Base-by-base conservation (phyloP, 495 filamentous ascomycete species). In the Podospora fimiseda region DNA sequence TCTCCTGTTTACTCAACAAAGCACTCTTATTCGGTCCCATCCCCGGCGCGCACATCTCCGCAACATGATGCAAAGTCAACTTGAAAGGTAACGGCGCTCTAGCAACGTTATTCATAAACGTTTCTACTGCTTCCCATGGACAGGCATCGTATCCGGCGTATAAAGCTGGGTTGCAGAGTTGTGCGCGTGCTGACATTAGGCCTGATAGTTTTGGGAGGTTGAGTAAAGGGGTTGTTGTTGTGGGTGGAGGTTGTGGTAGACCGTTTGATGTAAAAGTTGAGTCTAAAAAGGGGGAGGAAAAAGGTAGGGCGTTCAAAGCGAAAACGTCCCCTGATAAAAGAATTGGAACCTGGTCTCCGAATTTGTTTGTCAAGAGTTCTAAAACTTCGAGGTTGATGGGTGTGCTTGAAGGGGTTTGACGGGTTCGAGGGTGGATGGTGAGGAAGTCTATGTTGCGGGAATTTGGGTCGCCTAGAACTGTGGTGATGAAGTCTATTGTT, bases 251-350 rank as follows among this genome's bases (percentile, higher is more conserved):
- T 46, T 2, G 2, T 18, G 47, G 69, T 62, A 1, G 61, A 62
- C 18, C 60, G 14, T 15, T 68, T 68, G 39, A 6, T 38, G 38
- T 30, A 22, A 51, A 43, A 20, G 56, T 49, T 18, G 67, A 64
- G 37, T 66, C 58, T 1, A 59, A 64, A 19, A 71, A 47, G 37
- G 69, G 67, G 13, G 73, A 71, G 15, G 71, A 66, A 39, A 71
- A 76, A 3, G 74, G 74, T 9, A 78, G 65, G 23, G 68, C 37
- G 43, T 62, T 60, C 14, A 80, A 63, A 5, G 75, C 66, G 53
- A 82, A 84, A 9, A 83, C 75, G 59, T 86, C 83, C 4, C 83
- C 83, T 22, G 84, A 86, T 0, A 80, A 71, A 15, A 86, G 63
- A 27, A 82, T 67, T 1, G 83, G 83, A 1, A 84, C 69, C 9